Base-by-base conservation (phyloP, 352 stramenopile species). In the Pythium rishiriense region DNA sequence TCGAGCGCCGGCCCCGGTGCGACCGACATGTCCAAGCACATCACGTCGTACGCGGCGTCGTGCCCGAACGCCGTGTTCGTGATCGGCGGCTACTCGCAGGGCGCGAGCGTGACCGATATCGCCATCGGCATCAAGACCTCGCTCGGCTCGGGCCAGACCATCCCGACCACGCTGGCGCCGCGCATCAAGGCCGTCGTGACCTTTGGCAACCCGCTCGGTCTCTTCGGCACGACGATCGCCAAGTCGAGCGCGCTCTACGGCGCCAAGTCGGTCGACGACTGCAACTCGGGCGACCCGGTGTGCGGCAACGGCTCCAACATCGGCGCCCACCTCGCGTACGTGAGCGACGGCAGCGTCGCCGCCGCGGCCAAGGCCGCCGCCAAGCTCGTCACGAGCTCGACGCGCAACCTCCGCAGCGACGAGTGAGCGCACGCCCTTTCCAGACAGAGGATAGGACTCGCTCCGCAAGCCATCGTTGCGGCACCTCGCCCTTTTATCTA, bases 1-100 rank as follows among this genome's bases (percentile, higher is more conserved):
- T 70, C 67, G 2, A 76, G 64, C 22, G 67, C 59, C 4, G 58
- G 69, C 0, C 62, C 72, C 58, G 66, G 64, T 6, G 69, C 69
- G 25, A 77, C 65, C 21, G 73, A 66, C 39, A 72, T 80, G 69
- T 69, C 65, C 48, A 75, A 71, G 48, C 60, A 76, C 19, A 65
- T 79, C 51, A 14, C 46, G 43, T 64, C 48, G 7, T 64, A 69
- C 7, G 62, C 73, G 3, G 37, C 66, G 19, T 22, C 73, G 42
- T 79, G 73, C 45, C 66, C 73, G 1, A 68, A 75, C 66, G 22
- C 51, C 9, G 51, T 47, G n/a, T 48, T 46, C 21, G 51, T 58
- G 31, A 48, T 58, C 21, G 51, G 51, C 5, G 51, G 51, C n/a
- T 58, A 74, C 19, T 69, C 57, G 37, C 37, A 68, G 4, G 54